Evolutionary conservation across 345 rosid species (phyloP).

Genomic region (Syzygium oleosum): DNA sequence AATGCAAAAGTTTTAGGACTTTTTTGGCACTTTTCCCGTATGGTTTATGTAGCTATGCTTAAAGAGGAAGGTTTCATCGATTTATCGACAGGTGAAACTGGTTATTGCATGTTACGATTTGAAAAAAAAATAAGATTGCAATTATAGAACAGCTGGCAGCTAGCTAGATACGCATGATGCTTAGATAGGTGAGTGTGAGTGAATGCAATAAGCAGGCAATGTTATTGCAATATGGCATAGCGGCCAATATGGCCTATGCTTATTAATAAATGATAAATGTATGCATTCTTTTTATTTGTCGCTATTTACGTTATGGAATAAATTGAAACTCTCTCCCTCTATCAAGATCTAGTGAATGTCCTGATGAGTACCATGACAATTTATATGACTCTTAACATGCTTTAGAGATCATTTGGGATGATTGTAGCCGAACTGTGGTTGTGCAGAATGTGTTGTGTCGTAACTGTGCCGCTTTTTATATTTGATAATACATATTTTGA

Average conservation of each 20-base stretch:
- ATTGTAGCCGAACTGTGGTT: not conserved
- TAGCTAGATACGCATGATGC: not conserved
- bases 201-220: not conserved
- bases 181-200: not conserved
- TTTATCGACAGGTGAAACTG: not conserved
- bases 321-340: not conserved
- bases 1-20: no score
- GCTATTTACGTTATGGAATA: not conserved
- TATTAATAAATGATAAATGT: not conserved
- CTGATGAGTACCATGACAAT: not conserved
- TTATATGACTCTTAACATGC: not conserved
- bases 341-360: not conserved
- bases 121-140: not conserved
- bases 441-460: accelerated
- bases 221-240: not conserved
- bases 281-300: not conserved
- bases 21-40: no score
- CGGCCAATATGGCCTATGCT: not conserved
- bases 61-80: not conserved
- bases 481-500: not conserved
- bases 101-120: not conserved
- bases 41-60: conserved; percentile 23
- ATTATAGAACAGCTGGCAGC: not conserved
- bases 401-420: not conserved
- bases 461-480: not conserved